phyloP scores from a whole-genome alignment of 1,139 yeast species.

The Taphrina communis region DNA sequence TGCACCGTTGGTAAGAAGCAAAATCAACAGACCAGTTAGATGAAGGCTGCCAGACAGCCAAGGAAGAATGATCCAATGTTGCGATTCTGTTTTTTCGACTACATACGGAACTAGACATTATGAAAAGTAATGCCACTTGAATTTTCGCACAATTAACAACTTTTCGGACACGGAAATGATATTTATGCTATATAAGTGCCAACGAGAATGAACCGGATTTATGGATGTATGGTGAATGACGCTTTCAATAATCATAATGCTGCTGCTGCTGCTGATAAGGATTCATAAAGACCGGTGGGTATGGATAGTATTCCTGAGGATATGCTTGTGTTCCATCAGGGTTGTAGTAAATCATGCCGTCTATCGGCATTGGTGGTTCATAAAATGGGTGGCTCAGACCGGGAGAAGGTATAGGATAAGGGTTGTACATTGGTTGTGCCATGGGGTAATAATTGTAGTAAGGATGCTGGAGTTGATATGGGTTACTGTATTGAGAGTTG shows the following conservation, averaged over 20 bases:
- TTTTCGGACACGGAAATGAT: too few species aligned
- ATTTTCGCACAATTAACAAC: not conserved
- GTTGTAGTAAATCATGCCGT: constrained; percentile 17
- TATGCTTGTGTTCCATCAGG: constrained; percentile 23
- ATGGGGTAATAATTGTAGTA: constrained; percentile 7
- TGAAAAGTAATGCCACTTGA: not conserved
- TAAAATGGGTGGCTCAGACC: constrained; percentile 19
- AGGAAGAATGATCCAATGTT: too few species aligned
- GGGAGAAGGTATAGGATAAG: constrained; percentile 7
- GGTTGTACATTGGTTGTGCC: constrained; percentile 5
- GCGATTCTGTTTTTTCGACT: not conserved
- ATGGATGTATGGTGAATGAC: not conserved
- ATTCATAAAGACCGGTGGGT: constrained; percentile 9
- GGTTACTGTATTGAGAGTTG: not conserved
- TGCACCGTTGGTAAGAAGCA: too few species aligned
- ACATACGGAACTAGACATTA: not conserved
- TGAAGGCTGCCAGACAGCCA: too few species aligned
- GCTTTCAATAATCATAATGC: constrained; percentile 20
- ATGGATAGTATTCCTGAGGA: constrained; percentile 22
- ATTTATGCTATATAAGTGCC: not conserved
- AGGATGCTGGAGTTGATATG: not conserved
- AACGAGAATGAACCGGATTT: not conserved
- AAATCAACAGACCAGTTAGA: too few species aligned
- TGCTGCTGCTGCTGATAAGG: constrained; percentile 12
- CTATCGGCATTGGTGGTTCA: constrained; percentile 3